Percentiles rank a stretch among this genome's conserved stretches.
These are phyloP conservation scores for Microthlaspi erraticum DNA, from an alignment of 345 rosid genomes.

Conservation along the genomic window DNA sequence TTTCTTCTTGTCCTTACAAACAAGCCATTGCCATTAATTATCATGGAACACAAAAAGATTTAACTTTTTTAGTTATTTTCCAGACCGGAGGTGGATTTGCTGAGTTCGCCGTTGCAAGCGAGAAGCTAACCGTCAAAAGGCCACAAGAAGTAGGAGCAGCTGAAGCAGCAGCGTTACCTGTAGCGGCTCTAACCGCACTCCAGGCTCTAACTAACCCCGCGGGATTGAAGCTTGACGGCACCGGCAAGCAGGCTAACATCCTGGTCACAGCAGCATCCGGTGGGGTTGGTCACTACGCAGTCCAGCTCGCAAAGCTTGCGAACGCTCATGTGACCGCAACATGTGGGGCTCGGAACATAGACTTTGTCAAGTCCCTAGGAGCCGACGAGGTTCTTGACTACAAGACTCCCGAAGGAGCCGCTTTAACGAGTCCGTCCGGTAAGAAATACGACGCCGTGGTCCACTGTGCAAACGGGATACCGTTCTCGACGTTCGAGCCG, in stretches of 20 bases:
- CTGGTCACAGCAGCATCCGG: slow-evolving; percentile 82
- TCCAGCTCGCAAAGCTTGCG: slow-evolving; percentile 75
- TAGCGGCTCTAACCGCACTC: slow-evolving; percentile 75
- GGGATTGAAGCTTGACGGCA: slow-evolving; percentile 72
- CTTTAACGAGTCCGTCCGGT: slow-evolving; percentile 74
- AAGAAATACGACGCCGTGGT: slow-evolving; percentile 73
- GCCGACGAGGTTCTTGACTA: slow-evolving; percentile 88
- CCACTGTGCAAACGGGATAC: slow-evolving; percentile 65
- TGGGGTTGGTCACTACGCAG: slow-evolving; percentile 84
- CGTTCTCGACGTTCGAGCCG: slow-evolving; percentile 73
- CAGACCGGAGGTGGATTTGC: slow-evolving; percentile 69
- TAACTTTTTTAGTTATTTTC: slow-evolving; percentile 17
- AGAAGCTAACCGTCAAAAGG: slow-evolving; percentile 58
- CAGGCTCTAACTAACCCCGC: slow-evolving; percentile 62
- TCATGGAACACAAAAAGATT: no score
- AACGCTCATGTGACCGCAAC: slow-evolving; percentile 84
- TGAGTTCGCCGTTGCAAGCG: slow-evolving; percentile 67
- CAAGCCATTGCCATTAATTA: neutral
- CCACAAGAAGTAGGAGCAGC: slow-evolving; percentile 73
- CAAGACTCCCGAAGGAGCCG: slow-evolving; percentile 75
- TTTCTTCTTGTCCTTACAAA: neutral
- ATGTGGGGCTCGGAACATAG: slow-evolving; percentile 77
- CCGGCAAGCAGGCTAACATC: slow-evolving; percentile 58
- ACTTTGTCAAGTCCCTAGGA: slow-evolving; percentile 70
- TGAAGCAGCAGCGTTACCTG: slow-evolving; percentile 64